These are phyloP conservation scores for Heliosperma pusillum DNA, from an alignment of 148 eudicot species.

Conservation along the genomic window DNA sequence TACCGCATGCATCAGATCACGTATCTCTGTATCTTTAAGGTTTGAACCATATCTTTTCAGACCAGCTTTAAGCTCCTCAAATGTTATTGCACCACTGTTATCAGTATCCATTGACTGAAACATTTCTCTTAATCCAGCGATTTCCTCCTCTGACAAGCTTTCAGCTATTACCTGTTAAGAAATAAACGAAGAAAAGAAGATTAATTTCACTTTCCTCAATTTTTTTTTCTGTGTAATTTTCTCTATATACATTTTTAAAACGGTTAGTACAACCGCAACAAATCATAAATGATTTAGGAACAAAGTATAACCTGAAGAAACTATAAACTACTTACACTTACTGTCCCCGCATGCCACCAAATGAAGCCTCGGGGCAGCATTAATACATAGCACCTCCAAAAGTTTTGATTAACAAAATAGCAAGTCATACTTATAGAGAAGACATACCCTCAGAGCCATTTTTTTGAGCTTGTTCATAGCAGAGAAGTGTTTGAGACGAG, in stretches of 20 bases:
- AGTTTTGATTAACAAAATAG: background rate
- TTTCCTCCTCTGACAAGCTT: slow-evolving; percentile 72
- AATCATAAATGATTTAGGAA: background rate
- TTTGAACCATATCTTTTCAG: too few relatives aligned
- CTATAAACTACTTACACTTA: background rate
- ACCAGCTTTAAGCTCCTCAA: too few relatives aligned
- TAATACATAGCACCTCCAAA: background rate
- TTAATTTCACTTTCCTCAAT: background rate
- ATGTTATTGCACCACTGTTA: too few relatives aligned
- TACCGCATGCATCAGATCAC: too few relatives aligned
- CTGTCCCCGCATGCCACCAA: too few relatives aligned
- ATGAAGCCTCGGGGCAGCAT: too few relatives aligned
- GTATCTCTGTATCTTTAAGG: too few relatives aligned
- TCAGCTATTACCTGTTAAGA: slow-evolving; percentile 85
- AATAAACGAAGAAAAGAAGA: slow-evolving; percentile 5
- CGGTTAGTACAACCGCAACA: background rate
- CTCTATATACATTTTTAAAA: background rate
- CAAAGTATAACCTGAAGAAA: background rate
- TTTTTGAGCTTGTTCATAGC: slow-evolving; percentile 97
- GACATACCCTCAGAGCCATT: slow-evolving; percentile 95
- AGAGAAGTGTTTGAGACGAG: slow-evolving; percentile 92
- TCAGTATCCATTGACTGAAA: too few relatives aligned
- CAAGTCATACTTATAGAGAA: background rate
- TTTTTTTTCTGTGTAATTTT: background rate
- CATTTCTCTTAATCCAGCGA: too few relatives aligned